Base-by-base conservation (phyloP, 1,139 yeast genomes). In the Dujonia santamariae region DNA sequence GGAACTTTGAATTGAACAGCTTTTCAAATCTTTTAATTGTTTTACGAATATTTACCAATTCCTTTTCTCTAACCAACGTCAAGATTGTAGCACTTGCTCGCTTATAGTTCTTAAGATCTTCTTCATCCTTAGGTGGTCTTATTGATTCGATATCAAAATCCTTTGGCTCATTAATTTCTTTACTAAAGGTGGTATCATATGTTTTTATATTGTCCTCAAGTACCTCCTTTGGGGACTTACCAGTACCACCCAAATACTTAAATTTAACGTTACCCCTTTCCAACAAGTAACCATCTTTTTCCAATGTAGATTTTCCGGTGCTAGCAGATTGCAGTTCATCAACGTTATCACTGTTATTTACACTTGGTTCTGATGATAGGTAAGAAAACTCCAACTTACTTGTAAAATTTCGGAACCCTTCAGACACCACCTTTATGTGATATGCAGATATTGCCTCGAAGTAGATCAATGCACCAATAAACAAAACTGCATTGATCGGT, bases 11-110 rank as follows among this genome's bases (percentile, higher is more conserved):
- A 52, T 87, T 87, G 62, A 87, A 86, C 3, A 65, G 68, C 19
- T 55, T 55, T 50, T 86, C 95, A 24, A 86, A 71, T 44, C 70
- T 72, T 32, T 53, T 51, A 37, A 86, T 76, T 2, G 94, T 72
- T 9, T 50, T 47, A 0, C 73, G 53, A 12, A 85, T 68, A 1
- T 59, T 68, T 0, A 46, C 47, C 13, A 70, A 52, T 50, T 86
- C 96, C 5, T 68, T 48, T 50, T 85, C 84, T 37, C 88, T 63
- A 9, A 83, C 95, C 37, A 86, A 60, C 2, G 88, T 76, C 16
- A 84, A 53, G 30, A 86, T 69, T 0, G 95, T 83, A 2, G 95
- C 96, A 47, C 78, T 82, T n/a, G 85, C 90, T 14, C 63, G 54
- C 20, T 61, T 46, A 43, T 75, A 78, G 2, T 37, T 40, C 3